Evolutionary conservation across 2,329 filamentous ascomycete species (phyloP).

Genomic region (Neoarthrinium moseri): DNA sequence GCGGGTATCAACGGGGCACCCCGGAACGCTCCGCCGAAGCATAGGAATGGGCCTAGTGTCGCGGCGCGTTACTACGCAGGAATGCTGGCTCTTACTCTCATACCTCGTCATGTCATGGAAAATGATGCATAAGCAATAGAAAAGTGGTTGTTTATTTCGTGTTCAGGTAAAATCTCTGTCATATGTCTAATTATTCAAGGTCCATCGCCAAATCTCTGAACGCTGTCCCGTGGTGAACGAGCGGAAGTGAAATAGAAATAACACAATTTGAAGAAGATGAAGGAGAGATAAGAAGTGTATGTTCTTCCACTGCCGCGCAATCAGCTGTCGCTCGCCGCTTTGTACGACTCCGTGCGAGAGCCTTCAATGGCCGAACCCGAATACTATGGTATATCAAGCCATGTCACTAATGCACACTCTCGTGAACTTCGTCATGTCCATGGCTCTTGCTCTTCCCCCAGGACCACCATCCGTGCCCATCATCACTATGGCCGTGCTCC

Average conservation of each 20-base stretch:
- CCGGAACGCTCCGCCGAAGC: too few species aligned
- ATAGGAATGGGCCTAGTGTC: too few species aligned
- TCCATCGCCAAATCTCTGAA: too few species aligned
- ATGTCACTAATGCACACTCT: too few species aligned
- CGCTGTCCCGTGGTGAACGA: too few species aligned
- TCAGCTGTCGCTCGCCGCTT: background rate
- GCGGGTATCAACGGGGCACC: too few species aligned
- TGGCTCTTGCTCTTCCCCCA: background rate
- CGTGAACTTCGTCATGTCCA: background rate
- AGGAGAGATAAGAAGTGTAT: conserved; percentile 13
- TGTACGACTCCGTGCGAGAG: background rate
- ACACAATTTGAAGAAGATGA: conserved; percentile 3
- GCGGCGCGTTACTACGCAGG: too few species aligned
- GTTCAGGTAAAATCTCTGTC: background rate
- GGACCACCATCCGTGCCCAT: background rate
- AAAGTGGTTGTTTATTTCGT: background rate
- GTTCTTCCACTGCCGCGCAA: background rate
- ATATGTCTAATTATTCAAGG: too few species aligned
- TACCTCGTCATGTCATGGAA: background rate
- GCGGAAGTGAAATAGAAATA: background rate
- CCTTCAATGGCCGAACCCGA: background rate
- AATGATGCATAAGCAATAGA: background rate
- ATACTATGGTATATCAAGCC: background rate
- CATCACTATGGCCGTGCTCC: background rate
- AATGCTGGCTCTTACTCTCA: too few species aligned